Percentiles rank a stretch among this genome's conserved stretches.
Evolutionary conservation across 108 stramenopile species (phyloP).

Genomic region (Parmales sp.): DNA sequence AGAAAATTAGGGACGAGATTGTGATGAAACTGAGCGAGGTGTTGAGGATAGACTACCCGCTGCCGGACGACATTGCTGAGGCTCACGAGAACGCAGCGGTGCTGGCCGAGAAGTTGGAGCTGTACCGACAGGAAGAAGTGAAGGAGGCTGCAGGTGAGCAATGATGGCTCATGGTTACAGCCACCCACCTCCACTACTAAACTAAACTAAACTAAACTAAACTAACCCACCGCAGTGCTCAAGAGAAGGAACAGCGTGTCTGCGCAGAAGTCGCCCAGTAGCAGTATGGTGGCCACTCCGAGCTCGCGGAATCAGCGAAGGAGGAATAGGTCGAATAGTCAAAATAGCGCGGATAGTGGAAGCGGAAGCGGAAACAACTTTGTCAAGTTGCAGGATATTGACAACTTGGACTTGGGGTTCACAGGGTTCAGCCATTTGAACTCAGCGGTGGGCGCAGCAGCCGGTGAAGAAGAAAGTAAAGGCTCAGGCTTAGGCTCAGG

Average conservation of each 20-base stretch:
- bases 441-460: too few relatives aligned
- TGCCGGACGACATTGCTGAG: background rate
- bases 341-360: too few relatives aligned
- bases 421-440: too few relatives aligned
- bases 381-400: too few relatives aligned
- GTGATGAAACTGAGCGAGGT: background rate
- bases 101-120: constrained; percentile 5
- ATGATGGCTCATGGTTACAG: too few relatives aligned
- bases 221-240: background rate
- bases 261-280: background rate
- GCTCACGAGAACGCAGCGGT: background rate
- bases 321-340: background rate
- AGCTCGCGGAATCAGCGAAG: background rate
- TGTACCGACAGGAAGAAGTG: background rate
- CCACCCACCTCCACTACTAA: too few relatives aligned
- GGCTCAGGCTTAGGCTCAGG: background rate
- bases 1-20: constrained; percentile 2
- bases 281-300: background rate
- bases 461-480: too few relatives aligned
- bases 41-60: background rate
- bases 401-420: too few relatives aligned
- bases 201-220: background rate
- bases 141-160: too few relatives aligned
- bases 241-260: background rate
- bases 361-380: too few relatives aligned